Conservation (phyloP, 1,139 yeast species). For the Casaregolazyma suthepensis region DNA sequence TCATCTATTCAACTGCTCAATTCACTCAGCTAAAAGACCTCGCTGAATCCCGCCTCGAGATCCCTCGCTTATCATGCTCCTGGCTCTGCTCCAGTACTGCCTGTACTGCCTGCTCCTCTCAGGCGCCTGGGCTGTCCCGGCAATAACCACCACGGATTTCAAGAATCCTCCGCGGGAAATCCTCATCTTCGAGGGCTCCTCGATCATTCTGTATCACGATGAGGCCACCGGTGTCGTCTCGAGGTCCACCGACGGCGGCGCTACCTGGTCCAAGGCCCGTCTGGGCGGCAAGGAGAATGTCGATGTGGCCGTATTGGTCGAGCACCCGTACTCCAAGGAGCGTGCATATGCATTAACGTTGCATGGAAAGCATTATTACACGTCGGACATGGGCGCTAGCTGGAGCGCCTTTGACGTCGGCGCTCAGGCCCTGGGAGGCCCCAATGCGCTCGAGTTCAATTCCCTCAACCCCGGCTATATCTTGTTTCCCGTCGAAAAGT, state of each 20-base stretch:
- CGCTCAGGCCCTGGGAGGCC: slow-evolving; percentile 21
- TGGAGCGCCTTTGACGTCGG: slow-evolving; percentile 46
- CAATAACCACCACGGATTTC: slow-evolving; percentile 9
- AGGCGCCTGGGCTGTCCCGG: slow-evolving; percentile 10
- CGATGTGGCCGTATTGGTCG: slow-evolving; percentile 32
- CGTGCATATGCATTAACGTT: slow-evolving; percentile 50
- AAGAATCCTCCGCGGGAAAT: slow-evolving; percentile 33
- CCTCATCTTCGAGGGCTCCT: slow-evolving; percentile 20
- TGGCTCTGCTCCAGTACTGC: neutral
- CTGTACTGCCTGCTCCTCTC: neutral
- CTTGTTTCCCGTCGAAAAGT: slow-evolving; percentile 37
- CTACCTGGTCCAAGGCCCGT: slow-evolving; percentile 42
- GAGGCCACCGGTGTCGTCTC: slow-evolving; percentile 30
- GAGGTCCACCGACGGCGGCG: slow-evolving; percentile 56
- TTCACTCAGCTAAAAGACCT: too few relatives aligned
- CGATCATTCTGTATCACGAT: slow-evolving; percentile 36
- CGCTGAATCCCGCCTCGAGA: too few relatives aligned
- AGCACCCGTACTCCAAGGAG: slow-evolving; percentile 42
- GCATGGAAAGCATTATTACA: slow-evolving; percentile 41
- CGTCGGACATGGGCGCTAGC: slow-evolving; percentile 51
- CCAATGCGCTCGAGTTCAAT: slow-evolving; percentile 36
- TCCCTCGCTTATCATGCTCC: neutral
- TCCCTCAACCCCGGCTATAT: slow-evolving; percentile 38
- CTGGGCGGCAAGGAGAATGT: slow-evolving; percentile 27
- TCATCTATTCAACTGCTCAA: too few relatives aligned